These are phyloP conservation scores for Kalanchoe fedtschenkoi DNA, from an alignment of 164 flowering plant species.

Conservation along the genomic window DNA sequence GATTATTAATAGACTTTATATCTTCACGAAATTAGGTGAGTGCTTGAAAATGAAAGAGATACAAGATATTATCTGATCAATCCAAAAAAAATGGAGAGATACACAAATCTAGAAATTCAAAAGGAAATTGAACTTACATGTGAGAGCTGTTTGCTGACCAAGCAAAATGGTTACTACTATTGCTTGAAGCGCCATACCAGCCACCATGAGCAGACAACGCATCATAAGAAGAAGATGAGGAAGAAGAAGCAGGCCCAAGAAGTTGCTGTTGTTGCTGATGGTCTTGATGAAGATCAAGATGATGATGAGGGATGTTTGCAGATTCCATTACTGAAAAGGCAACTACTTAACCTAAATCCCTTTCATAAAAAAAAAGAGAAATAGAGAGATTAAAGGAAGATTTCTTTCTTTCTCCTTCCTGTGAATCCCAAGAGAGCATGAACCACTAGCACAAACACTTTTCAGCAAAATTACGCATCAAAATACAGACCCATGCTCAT, in stretches of 20 bases:
- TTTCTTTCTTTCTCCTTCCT: not conserved
- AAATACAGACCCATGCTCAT: not conserved
- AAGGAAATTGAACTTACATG: conserved; percentile 38
- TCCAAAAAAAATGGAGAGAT: not conserved
- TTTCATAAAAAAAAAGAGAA: conserved; percentile 3
- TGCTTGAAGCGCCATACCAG: conserved; percentile 27
- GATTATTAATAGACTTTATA: too few relatives aligned
- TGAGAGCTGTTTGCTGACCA: conserved; percentile 40
- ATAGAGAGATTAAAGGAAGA: not conserved
- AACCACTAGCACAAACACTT: conserved; percentile 1
- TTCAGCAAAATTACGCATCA: not conserved
- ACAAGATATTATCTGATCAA: too few relatives aligned
- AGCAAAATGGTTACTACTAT: conserved; percentile 13
- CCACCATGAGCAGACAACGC: conserved; percentile 26
- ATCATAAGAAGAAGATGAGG: conserved; percentile 16
- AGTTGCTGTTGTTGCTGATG: conserved; percentile 18
- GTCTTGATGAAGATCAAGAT: conserved; percentile 37
- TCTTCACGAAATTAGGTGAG: too few relatives aligned
- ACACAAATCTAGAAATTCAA: conserved; percentile 6
- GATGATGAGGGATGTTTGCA: conserved; percentile 56
- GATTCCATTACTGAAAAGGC: conserved; percentile 49
- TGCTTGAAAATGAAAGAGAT: too few relatives aligned
- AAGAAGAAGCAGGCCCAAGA: conserved; percentile 34
- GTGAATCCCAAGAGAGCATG: conserved; percentile 10
- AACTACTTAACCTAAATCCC: conserved; percentile 9